These are phyloP conservation scores for Chrysoporthe puriensis DNA, from an alignment of 2,329 filamentous ascomycete genomes.

Conservation along the genomic window DNA sequence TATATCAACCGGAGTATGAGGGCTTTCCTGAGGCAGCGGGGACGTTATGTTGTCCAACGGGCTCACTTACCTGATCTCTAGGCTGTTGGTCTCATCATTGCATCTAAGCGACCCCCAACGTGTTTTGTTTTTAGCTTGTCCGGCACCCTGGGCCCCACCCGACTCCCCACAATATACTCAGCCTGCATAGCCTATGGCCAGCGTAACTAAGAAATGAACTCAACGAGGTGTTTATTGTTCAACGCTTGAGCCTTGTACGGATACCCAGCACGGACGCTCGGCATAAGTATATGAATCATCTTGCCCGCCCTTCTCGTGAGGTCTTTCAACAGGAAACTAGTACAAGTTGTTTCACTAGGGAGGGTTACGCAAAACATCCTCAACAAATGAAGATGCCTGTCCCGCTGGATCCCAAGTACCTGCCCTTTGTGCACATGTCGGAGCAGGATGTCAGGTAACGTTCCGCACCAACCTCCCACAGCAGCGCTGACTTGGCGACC, in stretches of 20 bases:
- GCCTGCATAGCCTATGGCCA: neutral
- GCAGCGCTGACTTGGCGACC: neutral
- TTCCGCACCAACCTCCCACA: neutral
- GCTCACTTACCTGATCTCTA: neutral
- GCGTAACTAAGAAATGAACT: neutral
- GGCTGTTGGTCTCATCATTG: neutral
- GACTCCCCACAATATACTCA: neutral
- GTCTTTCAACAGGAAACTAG: neutral
- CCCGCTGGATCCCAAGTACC: neutral
- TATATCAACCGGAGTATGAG: neutral
- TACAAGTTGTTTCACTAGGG: neutral
- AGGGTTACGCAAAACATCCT: neutral
- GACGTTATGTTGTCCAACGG: neutral
- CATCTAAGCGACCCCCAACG: neutral
- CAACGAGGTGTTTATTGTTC: neutral
- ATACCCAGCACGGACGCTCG: neutral
- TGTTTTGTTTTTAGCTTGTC: neutral
- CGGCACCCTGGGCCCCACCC: neutral
- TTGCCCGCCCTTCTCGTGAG: neutral
- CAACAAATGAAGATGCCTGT: neutral
- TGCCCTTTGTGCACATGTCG: neutral
- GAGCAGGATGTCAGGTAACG: neutral
- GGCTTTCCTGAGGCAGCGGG: neutral
- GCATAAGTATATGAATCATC: neutral
- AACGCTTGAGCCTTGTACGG: neutral